phyloP scores from a whole-genome alignment of 345 rosid genomes.

The Syzygium oleosum region DNA sequence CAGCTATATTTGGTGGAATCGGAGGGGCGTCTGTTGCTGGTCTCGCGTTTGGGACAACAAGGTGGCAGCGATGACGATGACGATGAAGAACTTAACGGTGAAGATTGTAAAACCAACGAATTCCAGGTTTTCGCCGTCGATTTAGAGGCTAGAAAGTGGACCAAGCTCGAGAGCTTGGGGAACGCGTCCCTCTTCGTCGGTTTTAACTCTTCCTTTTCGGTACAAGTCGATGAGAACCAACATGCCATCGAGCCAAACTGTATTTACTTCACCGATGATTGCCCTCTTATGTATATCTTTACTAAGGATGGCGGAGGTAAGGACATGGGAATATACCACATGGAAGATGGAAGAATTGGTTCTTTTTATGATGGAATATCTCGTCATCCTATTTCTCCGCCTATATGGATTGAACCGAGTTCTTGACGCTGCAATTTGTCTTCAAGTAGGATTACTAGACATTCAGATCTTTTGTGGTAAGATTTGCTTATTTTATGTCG shows the following conservation, averaged over 20 bases:
- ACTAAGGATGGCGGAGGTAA: too few species aligned
- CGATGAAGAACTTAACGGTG: too few species aligned
- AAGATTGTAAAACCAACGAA: neutral
- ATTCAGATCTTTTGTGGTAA: neutral
- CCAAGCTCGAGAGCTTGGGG: neutral
- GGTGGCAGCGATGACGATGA: too few species aligned
- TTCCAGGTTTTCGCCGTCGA: neutral
- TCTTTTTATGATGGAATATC: too few species aligned
- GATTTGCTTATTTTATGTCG: neutral
- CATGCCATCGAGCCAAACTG: neutral
- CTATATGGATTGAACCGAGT: too few species aligned
- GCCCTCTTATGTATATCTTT: too few species aligned
- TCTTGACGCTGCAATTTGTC: too few species aligned
- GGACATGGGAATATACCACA: neutral
- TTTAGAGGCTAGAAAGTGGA: neutral
- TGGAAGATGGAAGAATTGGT: neutral
- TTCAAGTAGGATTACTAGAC: neutral
- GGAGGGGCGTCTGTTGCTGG: neutral
- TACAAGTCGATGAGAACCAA: neutral
- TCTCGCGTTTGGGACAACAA: neutral
- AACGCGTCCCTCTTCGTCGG: neutral
- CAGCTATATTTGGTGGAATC: neutral
- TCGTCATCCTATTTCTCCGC: too few species aligned
- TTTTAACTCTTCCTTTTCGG: neutral
- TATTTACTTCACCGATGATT: neutral